Evolutionary conservation across 306 rosid genomes (phyloP).

Genomic region (Elaeagnus macrophylla): DNA sequence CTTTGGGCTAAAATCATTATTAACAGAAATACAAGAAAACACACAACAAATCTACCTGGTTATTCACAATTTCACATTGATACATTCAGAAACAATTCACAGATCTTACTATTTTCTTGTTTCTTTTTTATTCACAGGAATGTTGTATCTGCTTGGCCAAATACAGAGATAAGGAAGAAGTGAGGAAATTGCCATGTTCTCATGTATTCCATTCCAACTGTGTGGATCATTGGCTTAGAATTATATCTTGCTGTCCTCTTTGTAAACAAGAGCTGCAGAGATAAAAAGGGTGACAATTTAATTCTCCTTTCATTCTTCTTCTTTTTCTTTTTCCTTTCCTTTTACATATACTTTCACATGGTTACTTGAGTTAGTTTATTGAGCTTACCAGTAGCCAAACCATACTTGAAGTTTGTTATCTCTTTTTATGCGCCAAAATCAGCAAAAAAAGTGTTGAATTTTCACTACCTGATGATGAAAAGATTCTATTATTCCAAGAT

Average conservation of each 20-base stretch:
- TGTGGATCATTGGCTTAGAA: constrained; percentile 88
- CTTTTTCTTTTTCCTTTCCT: constrained; percentile 13
- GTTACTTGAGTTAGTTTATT: constrained; percentile 68
- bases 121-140: constrained; percentile 41
- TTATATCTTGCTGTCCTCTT: constrained; percentile 81
- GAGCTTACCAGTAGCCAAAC: constrained; percentile 61
- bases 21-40: too few species aligned
- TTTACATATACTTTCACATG: constrained; percentile 17
- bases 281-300: constrained; percentile 19
- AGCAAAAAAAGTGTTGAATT: too few species aligned
- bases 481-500: too few species aligned
- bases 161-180: constrained; percentile 74
- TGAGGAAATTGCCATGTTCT: constrained; percentile 72
- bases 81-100: too few species aligned
- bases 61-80: too few species aligned
- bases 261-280: constrained; percentile 78
- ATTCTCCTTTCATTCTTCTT: background rate
- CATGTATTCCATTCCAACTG: constrained; percentile 79
- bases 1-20: too few species aligned
- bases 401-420: constrained; percentile 8
- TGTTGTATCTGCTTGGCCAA: constrained; percentile 87
- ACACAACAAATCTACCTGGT: too few species aligned
- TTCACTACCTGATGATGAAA: too few species aligned
- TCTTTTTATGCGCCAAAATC: background rate
- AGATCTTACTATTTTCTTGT: constrained; percentile 9